Evolutionary conservation across 140 eudicot species (phyloP).

Genomic region (Senecio squalidus): DNA sequence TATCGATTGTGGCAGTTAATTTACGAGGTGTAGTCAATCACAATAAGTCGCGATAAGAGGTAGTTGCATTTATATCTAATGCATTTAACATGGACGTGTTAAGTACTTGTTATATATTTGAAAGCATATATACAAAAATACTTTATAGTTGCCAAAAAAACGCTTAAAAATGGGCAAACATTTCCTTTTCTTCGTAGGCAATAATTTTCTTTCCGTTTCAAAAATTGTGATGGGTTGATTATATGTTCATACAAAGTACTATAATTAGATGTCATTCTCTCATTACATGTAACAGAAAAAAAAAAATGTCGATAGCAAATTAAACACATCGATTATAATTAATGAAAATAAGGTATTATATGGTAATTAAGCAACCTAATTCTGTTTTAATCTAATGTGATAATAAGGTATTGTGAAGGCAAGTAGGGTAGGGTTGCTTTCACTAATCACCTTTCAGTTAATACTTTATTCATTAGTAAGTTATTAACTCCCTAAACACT

Average conservation of each 20-base stretch:
- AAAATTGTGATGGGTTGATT: not conserved
- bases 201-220: not conserved
- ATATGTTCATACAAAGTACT: constrained; percentile 9
- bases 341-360: constrained; percentile 2
- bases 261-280: constrained; percentile 9
- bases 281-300: not conserved
- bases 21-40: too few relatives aligned
- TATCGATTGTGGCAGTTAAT: too few relatives aligned
- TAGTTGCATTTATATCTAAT: not conserved
- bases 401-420: constrained; percentile 25
- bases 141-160: constrained; percentile 9
- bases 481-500: not conserved
- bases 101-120: not conserved
- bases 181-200: constrained; percentile 2
- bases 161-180: constrained; percentile 17
- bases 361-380: constrained; percentile 28
- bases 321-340: constrained; percentile 9
- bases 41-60: not conserved
- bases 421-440: constrained; percentile 27
- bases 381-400: constrained; percentile 30
- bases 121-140: constrained; percentile 1
- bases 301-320: constrained; percentile 1
- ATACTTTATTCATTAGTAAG: not conserved
- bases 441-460: constrained; percentile 14
- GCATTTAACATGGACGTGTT: not conserved